These are phyloP conservation scores for Phytopythium chamaehyphon DNA, from an alignment of 352 stramenopile species.

Conservation along the genomic window DNA sequence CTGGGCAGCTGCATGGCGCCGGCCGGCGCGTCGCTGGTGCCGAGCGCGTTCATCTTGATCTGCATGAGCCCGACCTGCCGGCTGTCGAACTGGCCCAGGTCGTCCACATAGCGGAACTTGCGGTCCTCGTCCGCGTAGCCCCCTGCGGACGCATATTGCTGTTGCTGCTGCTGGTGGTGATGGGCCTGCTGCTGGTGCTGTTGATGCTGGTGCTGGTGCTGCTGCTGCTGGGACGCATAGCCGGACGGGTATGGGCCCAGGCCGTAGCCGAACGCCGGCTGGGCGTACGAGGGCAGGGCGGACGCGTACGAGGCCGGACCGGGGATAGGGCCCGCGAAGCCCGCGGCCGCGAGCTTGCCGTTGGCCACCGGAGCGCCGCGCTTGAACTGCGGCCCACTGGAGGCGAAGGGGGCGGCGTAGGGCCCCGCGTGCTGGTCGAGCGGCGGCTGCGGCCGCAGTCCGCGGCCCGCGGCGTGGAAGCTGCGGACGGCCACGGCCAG, in stretches of 20 bases:
- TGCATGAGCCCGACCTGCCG: conserved; percentile 36
- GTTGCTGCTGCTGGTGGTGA: conserved; percentile 16
- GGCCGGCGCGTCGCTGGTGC: conserved; percentile 3
- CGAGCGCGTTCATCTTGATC: conserved; percentile 22
- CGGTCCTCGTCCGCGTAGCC: conserved; percentile 27
- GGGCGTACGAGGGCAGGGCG: neutral
- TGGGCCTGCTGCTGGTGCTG: conserved; percentile 18
- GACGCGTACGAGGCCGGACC: too few species aligned
- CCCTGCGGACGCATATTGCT: conserved; percentile 6
- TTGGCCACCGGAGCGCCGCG: too few species aligned
- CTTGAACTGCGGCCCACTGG: neutral
- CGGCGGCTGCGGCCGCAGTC: too few species aligned
- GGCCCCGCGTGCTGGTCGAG: too few species aligned
- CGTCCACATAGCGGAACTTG: conserved; percentile 30
- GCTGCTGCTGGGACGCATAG: conserved; percentile 23
- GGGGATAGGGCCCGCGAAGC: too few species aligned
- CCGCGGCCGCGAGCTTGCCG: too few species aligned
- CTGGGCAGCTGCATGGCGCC: conserved; percentile 13
- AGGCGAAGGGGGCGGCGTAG: too few species aligned
- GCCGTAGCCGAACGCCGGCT: conserved; percentile 2
- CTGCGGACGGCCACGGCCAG: neutral
- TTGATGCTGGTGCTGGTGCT: conserved; percentile 18
- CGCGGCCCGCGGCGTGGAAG: too few species aligned
- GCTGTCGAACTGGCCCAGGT: conserved; percentile 17
- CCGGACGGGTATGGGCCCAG: conserved; percentile 2